These are phyloP conservation scores for Leccinum pallidistipes DNA, from an alignment of 1,284 basidiomycete genomes.

Conservation along the genomic window DNA sequence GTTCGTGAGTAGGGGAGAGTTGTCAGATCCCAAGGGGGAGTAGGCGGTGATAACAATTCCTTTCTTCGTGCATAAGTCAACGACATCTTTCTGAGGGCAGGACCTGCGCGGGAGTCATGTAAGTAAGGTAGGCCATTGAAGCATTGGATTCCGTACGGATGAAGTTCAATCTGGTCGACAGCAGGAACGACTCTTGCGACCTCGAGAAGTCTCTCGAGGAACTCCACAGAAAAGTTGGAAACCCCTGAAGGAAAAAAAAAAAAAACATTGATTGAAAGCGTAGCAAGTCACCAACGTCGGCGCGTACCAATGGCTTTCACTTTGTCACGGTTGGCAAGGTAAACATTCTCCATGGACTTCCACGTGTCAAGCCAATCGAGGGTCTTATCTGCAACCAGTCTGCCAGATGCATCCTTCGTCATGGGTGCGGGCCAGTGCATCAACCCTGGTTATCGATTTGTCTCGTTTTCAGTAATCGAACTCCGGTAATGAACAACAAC, in stretches of 20 bases:
- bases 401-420: conserved; percentile 22
- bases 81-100: conserved; percentile 61
- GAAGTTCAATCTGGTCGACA: conserved; percentile 78
- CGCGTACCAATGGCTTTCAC: conserved; percentile 62
- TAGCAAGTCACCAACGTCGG: not conserved
- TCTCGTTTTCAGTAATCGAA: not conserved
- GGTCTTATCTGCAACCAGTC: not conserved
- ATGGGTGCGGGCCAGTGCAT: conserved; percentile 7
- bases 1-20: conserved; percentile 68
- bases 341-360: conserved; percentile 5
- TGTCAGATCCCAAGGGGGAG: conserved; percentile 76
- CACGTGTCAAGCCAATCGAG: conserved; percentile 7
- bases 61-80: conserved; percentile 57
- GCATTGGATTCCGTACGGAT: conserved; percentile 46
- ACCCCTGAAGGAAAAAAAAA: conserved; percentile 50
- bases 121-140: not conserved
- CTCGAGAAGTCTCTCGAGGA: conserved; percentile 56
- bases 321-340: conserved; percentile 37
- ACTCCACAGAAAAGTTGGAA: conserved; percentile 67
- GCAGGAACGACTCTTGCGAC: conserved; percentile 67
- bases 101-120: conserved; percentile 40
- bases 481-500: not conserved
- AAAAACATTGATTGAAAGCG: not conserved
- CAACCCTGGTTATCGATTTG: not conserved
- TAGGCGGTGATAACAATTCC: conserved; percentile 72